Evolutionary conservation across 164 flowering plant species (phyloP).

Genomic region (Cinnamomum chago): DNA sequence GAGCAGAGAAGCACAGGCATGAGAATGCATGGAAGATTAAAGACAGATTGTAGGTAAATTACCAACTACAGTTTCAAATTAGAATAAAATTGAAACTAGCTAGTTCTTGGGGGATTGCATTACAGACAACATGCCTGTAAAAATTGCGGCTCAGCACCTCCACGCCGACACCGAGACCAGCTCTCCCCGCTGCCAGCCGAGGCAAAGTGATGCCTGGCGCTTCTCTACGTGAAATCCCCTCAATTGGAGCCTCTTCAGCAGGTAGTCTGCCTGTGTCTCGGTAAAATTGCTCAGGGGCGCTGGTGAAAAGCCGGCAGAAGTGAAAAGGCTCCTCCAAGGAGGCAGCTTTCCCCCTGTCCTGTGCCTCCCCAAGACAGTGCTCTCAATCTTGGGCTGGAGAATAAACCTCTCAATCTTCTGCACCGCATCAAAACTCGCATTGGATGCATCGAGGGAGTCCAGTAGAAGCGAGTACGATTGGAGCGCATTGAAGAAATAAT

Average conservation of each 20-base stretch:
- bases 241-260: slow-evolving; percentile 59
- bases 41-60: slow-evolving; percentile 3
- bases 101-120: slow-evolving; percentile 4
- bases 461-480: slow-evolving; percentile 45
- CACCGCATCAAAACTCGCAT: slow-evolving; percentile 38
- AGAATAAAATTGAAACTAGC: slow-evolving; percentile 5
- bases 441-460: slow-evolving; percentile 67
- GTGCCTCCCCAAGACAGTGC: slow-evolving; percentile 36
- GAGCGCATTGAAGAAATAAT: slow-evolving; percentile 48
- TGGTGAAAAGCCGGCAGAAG: slow-evolving; percentile 60
- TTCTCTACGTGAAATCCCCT: slow-evolving; percentile 86
- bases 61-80: slow-evolving; percentile 11
- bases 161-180: slow-evolving; percentile 84
- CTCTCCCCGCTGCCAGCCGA: slow-evolving; percentile 77
- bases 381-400: slow-evolving; percentile 64
- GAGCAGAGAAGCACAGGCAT: slow-evolving; percentile 29
- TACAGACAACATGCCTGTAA: slow-evolving; percentile 18
- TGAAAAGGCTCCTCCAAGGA: slow-evolving; percentile 57
- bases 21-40: slow-evolving; percentile 25
- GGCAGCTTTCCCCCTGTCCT: slow-evolving; percentile 38
- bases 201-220: slow-evolving; percentile 69
- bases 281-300: slow-evolving; percentile 61
- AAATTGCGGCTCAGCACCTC: slow-evolving; percentile 53
- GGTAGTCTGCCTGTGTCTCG: slow-evolving; percentile 77
- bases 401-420: slow-evolving; percentile 68